phyloP scores from a whole-genome alignment of 2,329 filamentous ascomycete species.

The Pseudopithomyces maydicus region DNA sequence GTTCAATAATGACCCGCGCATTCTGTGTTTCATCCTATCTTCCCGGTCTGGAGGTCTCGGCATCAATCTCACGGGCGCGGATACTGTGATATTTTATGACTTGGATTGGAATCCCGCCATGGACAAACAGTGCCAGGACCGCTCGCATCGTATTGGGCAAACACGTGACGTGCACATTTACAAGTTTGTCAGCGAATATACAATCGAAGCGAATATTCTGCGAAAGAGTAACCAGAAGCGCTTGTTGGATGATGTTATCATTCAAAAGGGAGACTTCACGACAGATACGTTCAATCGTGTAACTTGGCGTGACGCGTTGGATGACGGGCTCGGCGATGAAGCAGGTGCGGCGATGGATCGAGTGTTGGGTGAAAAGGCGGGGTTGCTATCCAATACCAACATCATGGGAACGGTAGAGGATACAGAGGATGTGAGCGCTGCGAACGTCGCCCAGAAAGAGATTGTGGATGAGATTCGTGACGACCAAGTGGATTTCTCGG shows the following conservation, averaged over 20 bases:
- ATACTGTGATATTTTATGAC: slow-evolving; percentile 98
- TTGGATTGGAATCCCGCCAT: slow-evolving; percentile 99
- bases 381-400: slow-evolving; percentile 61
- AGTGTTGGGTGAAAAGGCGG: slow-evolving; percentile 71
- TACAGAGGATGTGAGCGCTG: slow-evolving; percentile 86
- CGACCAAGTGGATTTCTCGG: slow-evolving; percentile 49
- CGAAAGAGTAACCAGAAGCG: slow-evolving; percentile 97
- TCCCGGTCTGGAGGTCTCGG: slow-evolving; percentile 92
- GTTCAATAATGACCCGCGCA: slow-evolving; percentile 93
- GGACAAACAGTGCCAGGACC: slow-evolving; percentile 99
- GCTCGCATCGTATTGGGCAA: slow-evolving; percentile 95
- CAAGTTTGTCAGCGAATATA: slow-evolving; percentile 65
- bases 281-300: slow-evolving; percentile 92
- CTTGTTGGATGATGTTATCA: slow-evolving; percentile 96
- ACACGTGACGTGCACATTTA: slow-evolving; percentile 98
- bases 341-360: slow-evolving; percentile 84
- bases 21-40: slow-evolving; percentile 93
- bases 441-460: slow-evolving; percentile 86
- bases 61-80: slow-evolving; percentile 94
- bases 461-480: slow-evolving; percentile 64
- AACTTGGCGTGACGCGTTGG: slow-evolving; percentile 70
- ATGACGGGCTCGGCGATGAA: slow-evolving; percentile 61
- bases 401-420: slow-evolving; percentile 92
- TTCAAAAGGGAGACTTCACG: slow-evolving; percentile 97
- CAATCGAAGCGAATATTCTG: slow-evolving; percentile 96